phyloP scores from a whole-genome alignment of 345 rosid species.

The Boechera retrofracta region DNA sequence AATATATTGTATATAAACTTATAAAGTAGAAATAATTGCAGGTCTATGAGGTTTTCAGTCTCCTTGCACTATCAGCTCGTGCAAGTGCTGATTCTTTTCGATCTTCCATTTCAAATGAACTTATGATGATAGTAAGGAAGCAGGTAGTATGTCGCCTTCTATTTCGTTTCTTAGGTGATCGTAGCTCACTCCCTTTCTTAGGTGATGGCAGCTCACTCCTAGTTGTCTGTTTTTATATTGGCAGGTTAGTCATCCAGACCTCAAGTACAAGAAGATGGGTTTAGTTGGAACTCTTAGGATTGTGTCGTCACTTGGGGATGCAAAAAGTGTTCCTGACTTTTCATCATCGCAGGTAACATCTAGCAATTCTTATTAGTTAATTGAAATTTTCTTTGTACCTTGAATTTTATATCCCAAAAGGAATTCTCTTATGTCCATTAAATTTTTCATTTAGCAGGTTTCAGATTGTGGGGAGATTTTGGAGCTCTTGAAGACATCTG shows the following conservation, averaged over 20 bases:
- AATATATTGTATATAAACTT: conserved; percentile 8
- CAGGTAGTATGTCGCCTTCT: conserved; percentile 58
- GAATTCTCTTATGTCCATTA: conserved; percentile 5
- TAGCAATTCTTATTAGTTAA: background rate
- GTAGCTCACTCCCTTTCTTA: conserved; percentile 16
- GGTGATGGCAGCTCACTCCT: conserved; percentile 22
- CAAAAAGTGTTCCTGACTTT: conserved; percentile 46
- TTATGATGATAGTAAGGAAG: conserved; percentile 76
- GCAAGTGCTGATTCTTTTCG: conserved; percentile 50
- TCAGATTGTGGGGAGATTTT: conserved; percentile 70
- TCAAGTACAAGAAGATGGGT: conserved; percentile 90
- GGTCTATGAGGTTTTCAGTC: conserved; percentile 87
- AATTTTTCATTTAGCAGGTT: conserved; percentile 51
- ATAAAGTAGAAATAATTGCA: conserved; percentile 37
- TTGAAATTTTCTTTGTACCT: background rate
- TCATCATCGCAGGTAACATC: conserved; percentile 58
- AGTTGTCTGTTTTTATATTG: conserved; percentile 8
- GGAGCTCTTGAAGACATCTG: conserved; percentile 72
- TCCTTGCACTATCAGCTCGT: conserved; percentile 59
- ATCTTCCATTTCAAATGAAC: conserved; percentile 75
- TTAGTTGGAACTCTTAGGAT: conserved; percentile 75
- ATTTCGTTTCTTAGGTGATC: conserved; percentile 19
- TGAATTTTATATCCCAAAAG: background rate
- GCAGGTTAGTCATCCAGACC: conserved; percentile 75
- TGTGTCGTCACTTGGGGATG: conserved; percentile 68